phyloP scores from a whole-genome alignment of 352 stramenopile genomes.

The Phytophthora tubulina region DNA sequence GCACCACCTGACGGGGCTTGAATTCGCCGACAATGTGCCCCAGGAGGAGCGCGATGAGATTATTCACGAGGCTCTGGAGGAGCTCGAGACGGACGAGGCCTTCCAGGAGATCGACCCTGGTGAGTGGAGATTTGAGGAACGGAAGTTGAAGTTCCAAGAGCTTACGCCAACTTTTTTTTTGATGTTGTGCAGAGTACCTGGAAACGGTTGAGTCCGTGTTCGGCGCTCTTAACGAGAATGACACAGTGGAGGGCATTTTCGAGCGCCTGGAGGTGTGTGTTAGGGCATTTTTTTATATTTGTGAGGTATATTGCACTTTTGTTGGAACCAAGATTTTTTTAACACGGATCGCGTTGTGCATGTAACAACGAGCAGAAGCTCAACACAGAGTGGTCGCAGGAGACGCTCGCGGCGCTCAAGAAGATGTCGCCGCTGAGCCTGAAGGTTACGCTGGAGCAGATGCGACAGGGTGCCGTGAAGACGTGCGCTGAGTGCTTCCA shows the following conservation, averaged over 20 bases:
- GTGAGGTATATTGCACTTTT: neutral
- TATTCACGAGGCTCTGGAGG: slow-evolving; percentile 78
- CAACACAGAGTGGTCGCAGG: slow-evolving; percentile 75
- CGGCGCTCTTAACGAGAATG: slow-evolving; percentile 75
- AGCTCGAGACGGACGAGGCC: slow-evolving; percentile 87
- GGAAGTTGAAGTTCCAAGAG: neutral
- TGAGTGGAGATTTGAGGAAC: slow-evolving; percentile 23
- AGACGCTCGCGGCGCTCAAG: slow-evolving; percentile 86
- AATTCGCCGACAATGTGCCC: slow-evolving; percentile 75
- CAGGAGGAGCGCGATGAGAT: slow-evolving; percentile 89
- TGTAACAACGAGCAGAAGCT: slow-evolving; percentile 50
- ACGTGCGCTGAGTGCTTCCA: slow-evolving; percentile 92
- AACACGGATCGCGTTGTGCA: neutral
- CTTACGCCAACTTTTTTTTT: slow-evolving; percentile 29
- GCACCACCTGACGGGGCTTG: slow-evolving; percentile 85
- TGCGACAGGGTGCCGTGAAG: slow-evolving; percentile 90
- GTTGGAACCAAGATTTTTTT: slow-evolving; percentile 3
- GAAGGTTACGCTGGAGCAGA: slow-evolving; percentile 95
- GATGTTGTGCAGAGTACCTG: slow-evolving; percentile 59
- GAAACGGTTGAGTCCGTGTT: slow-evolving; percentile 82
- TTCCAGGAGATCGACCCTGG: slow-evolving; percentile 80
- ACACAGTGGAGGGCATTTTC: slow-evolving; percentile 82
- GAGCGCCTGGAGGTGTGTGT: slow-evolving; percentile 49
- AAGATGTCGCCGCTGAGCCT: slow-evolving; percentile 94
- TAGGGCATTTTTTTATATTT: neutral